Evolutionary conservation across 441 rosid genomes (phyloP).

Genomic region (Gossypium laxum): DNA sequence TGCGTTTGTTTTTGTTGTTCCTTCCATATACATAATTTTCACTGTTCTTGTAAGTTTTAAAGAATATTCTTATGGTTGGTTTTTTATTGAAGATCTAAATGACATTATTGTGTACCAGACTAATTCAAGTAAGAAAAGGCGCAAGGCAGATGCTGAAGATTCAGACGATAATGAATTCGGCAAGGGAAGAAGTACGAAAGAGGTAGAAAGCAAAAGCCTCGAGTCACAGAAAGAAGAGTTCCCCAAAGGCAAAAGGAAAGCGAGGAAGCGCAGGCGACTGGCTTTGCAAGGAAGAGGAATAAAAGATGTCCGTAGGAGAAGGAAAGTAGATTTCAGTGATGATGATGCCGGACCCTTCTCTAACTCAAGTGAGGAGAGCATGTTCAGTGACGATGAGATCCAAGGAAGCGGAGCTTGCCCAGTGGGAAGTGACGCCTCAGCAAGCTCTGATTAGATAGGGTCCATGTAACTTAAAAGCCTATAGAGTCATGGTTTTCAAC

Average conservation of each 20-base stretch:
- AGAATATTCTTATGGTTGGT: not conserved
- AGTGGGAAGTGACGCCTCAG: constrained; percentile 43
- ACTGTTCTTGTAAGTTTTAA: not conserved
- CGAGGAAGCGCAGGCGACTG: constrained; percentile 63
- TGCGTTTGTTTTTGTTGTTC: not conserved
- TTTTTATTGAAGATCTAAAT: constrained; percentile 11
- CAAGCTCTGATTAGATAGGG: constrained; percentile 53
- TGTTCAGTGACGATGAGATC: constrained; percentile 57
- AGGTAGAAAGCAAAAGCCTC: constrained; percentile 38
- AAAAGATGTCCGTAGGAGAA: constrained; percentile 45
- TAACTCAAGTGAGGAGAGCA: constrained; percentile 60
- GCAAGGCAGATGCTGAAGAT: constrained; percentile 67
- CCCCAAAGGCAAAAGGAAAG: constrained; percentile 75
- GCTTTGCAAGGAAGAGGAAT: constrained; percentile 62
- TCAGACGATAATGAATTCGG: constrained; percentile 55
- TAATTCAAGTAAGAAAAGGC: constrained; percentile 69
- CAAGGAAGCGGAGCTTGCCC: constrained; percentile 35
- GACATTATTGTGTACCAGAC: constrained; percentile 41
- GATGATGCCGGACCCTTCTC: constrained; percentile 48
- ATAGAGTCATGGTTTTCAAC: not conserved
- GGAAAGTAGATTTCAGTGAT: constrained; percentile 36
- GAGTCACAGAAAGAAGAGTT: constrained; percentile 64
- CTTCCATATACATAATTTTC: not conserved
- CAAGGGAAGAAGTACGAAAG: constrained; percentile 33
- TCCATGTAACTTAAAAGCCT: constrained; percentile 16